Conservation (phyloP, 129 eudicot species). For the Erigeron canadensis region DNA sequence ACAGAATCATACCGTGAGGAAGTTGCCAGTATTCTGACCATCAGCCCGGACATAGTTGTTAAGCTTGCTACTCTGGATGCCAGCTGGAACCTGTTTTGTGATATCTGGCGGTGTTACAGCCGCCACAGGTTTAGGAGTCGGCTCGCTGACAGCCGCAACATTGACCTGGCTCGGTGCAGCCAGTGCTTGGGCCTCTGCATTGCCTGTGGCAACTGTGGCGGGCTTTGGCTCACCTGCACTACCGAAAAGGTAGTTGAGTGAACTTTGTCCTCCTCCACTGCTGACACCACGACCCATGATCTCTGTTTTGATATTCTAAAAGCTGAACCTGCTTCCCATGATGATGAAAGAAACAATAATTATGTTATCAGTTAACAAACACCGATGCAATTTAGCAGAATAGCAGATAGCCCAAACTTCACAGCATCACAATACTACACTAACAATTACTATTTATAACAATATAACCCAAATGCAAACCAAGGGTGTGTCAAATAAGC, state of each 20-base stretch:
- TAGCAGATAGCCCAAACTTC: not conserved
- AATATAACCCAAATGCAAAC: not conserved
- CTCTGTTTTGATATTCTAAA: constrained; percentile 7
- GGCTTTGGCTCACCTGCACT: constrained; percentile 62
- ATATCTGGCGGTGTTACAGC: constrained; percentile 42
- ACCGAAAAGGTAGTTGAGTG: constrained; percentile 73
- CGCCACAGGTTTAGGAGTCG: constrained; percentile 46
- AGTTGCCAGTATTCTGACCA: constrained; percentile 81
- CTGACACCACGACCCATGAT: constrained; percentile 88
- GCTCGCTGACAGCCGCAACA: constrained; percentile 32
- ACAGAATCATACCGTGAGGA: constrained; percentile 63
- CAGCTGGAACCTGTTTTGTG: constrained; percentile 67
- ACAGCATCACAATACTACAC: not conserved
- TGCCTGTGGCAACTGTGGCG: constrained; percentile 29
- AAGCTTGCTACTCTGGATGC: constrained; percentile 53
- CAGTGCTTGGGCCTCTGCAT: constrained; percentile 16
- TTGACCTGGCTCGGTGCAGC: constrained; percentile 34
- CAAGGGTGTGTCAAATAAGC: not conserved
- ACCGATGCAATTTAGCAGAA: not conserved
- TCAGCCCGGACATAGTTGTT: constrained; percentile 74
- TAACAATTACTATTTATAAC: not conserved
- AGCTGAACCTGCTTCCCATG: constrained; percentile 18
- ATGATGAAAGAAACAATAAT: not conserved
- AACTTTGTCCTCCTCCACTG: constrained; percentile 81
- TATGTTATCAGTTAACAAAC: constrained; percentile 13